A percentile compares a stretch with the other conserved stretches of the same genome.
Conservation (phyloP, 1,139 yeast species). For the Pneumocystis sp. region DNA sequence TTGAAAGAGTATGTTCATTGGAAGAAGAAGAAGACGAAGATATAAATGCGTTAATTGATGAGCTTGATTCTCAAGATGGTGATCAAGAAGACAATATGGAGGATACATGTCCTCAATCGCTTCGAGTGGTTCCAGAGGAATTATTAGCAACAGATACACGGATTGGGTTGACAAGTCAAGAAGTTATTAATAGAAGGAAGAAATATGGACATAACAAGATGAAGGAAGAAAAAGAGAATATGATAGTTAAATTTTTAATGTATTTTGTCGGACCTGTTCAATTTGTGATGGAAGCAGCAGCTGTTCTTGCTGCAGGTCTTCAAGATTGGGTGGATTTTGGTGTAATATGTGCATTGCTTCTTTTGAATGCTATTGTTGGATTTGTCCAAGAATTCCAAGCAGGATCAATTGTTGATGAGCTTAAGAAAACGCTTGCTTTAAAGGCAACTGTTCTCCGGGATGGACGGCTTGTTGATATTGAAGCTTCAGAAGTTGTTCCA, state of each 20-base stretch:
- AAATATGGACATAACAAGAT: constrained; percentile 86
- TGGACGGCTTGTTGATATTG: constrained; percentile 46
- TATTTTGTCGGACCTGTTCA: constrained; percentile 97
- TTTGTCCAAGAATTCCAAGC: constrained; percentile 83
- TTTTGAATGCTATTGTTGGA: constrained; percentile 89
- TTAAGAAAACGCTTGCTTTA: constrained; percentile 30
- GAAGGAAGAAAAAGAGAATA: constrained; percentile 83
- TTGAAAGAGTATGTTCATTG: neutral
- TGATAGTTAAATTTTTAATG: constrained; percentile 70
- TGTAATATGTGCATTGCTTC: constrained; percentile 78
- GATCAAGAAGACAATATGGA: constrained; percentile 40
- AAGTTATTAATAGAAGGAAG: constrained; percentile 77
- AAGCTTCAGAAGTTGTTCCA: constrained; percentile 59
- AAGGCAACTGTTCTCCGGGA: constrained; percentile 53
- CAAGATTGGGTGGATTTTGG: constrained; percentile 99
- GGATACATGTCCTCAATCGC: constrained; percentile 27
- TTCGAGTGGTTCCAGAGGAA: constrained; percentile 75
- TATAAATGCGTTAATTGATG: constrained; percentile 77
- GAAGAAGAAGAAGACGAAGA: constrained; percentile 62
- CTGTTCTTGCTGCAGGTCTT: constrained; percentile 92
- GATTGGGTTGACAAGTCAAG: constrained; percentile 66
- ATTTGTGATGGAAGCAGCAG: constrained; percentile 98
- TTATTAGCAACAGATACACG: constrained; percentile 75
- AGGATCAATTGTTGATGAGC: constrained; percentile 33
- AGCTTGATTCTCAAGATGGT: constrained; percentile 70